Conservation (phyloP, 371 early-diverging fungal genomes). For the Mycotypha africana region DNA sequence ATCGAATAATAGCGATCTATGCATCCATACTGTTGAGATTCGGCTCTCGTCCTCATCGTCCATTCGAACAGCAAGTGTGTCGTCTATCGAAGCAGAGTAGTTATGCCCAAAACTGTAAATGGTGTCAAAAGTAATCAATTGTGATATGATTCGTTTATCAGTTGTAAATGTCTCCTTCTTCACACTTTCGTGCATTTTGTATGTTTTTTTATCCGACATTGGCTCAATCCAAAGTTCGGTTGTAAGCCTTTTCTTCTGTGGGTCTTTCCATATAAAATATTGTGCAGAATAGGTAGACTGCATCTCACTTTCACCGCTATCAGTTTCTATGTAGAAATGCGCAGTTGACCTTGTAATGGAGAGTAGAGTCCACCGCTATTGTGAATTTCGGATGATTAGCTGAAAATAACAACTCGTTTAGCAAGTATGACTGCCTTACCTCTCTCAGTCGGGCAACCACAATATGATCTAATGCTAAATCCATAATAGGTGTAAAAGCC, state of each 20-base stretch:
- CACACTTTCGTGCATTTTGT: slow-evolving; percentile 17
- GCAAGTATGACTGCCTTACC: too few species aligned
- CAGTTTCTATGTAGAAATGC: slow-evolving; percentile 63
- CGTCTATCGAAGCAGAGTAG: slow-evolving; percentile 1
- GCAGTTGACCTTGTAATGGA: slow-evolving; percentile 43
- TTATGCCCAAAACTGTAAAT: slow-evolving; percentile 53
- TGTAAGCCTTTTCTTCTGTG: slow-evolving; percentile 38
- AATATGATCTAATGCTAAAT: slow-evolving; percentile 61
- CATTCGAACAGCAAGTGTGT: background rate
- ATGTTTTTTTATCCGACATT: slow-evolving; percentile 1
- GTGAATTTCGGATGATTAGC: too few species aligned
- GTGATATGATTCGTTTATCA: slow-evolving; percentile 54
- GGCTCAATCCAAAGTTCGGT: slow-evolving; percentile 82
- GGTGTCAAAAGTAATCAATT: slow-evolving; percentile 66
- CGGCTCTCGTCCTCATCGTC: slow-evolving; percentile 10
- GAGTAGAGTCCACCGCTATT: slow-evolving; percentile 46
- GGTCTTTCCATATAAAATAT: slow-evolving; percentile 61
- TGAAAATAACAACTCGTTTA: too few species aligned
- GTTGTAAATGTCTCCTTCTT: slow-evolving; percentile 34
- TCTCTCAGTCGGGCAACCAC: slow-evolving; percentile 56
- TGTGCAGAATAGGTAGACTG: slow-evolving; percentile 41
- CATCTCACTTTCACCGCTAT: background rate
- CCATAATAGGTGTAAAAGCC: slow-evolving; percentile 17
- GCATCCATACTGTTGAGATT: slow-evolving; percentile 15
- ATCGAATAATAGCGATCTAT: slow-evolving; percentile 25